Percentiles rank a stretch among this genome's conserved stretches.
Evolutionary conservation across 2,329 filamentous ascomycete genomes (phyloP).

Genomic region (Zasmidium angulare): DNA sequence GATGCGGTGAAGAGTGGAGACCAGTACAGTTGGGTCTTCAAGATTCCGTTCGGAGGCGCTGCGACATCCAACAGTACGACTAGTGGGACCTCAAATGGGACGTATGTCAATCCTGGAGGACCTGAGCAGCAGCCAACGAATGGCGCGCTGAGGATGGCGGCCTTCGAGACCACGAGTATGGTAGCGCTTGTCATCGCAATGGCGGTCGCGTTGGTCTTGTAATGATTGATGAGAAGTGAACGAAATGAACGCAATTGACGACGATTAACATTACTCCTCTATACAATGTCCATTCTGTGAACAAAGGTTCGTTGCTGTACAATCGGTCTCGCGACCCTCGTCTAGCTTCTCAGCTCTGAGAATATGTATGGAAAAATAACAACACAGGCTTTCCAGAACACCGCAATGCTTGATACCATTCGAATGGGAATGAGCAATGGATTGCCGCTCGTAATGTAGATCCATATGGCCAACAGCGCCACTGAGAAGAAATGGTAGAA

Average conservation of each 20-base stretch:
- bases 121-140: not conserved
- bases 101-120: not conserved
- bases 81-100: not conserved
- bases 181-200: not conserved
- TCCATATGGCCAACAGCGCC: slow-evolving; percentile 82
- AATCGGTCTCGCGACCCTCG: not conserved
- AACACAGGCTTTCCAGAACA: slow-evolving; percentile 53
- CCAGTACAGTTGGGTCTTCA: slow-evolving; percentile 46
- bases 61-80: slow-evolving; percentile 3
- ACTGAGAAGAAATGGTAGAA: slow-evolving; percentile 95
- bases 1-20: slow-evolving; percentile 38
- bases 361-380: slow-evolving; percentile 55
- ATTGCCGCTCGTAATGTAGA: slow-evolving; percentile 53
- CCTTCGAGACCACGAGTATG: not conserved
- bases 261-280: not conserved
- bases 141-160: not conserved
- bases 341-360: slow-evolving; percentile 32
- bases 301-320: not conserved
- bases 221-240: not conserved
- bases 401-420: slow-evolving; percentile 41
- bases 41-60: slow-evolving; percentile 32
- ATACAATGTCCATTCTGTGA: not conserved
- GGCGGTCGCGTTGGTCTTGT: not conserved
- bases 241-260: not conserved
- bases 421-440: slow-evolving; percentile 40